Evolutionary conservation across 2,329 filamentous ascomycete species (phyloP), one percentile per base, ranked within the genome.

Genomic region (Cladophialophora carrionii): DNA sequence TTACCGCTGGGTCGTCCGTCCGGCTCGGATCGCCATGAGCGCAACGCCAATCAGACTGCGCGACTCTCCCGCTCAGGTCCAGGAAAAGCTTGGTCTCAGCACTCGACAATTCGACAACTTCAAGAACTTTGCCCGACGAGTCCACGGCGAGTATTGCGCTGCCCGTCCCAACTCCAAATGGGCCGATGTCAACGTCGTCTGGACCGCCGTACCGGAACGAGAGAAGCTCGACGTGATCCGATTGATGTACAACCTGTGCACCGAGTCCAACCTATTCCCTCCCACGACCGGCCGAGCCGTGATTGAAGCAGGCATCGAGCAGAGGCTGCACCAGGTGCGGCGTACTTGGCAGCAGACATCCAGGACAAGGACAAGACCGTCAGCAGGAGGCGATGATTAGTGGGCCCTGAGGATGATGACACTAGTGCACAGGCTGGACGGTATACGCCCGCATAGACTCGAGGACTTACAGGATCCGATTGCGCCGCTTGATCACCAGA

Each of bases 311-410:
- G 67, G 67, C 46, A 66, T 66, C 41, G 62, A 65, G 56, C 64
- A 66, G 43, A 65, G 67, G 52, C 62, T 69, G 62, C 64, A 69
- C 43, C 64, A 67, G 57, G 64, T 66, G 48, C 62, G 67, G 48
- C 62, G 67, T 26, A 69, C 67, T 26, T 69, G 67, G 67, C 64
- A 67, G 59, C 67, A 69, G 53, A 67, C 65, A 37, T 62, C 57
- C 49, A 67, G 62, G 58, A 67, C 63, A 57, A 64, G 61, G 55
- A 64, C 52, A 12, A 56, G 56, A 54, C 41, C 32, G 49, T 55
- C 61, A 61, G 57, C 58, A 64, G 48, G 26, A 57, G 51, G 57
- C 24, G 57, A 62, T 61, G 56, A 64, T 12, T 60, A 48, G 65
- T 57, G 58, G 62, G 34, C 37, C 57, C 29, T 32, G 57, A 53